Base-by-base conservation (phyloP, 2,329 filamentous ascomycete genomes). In the Aspergillus sojae region DNA sequence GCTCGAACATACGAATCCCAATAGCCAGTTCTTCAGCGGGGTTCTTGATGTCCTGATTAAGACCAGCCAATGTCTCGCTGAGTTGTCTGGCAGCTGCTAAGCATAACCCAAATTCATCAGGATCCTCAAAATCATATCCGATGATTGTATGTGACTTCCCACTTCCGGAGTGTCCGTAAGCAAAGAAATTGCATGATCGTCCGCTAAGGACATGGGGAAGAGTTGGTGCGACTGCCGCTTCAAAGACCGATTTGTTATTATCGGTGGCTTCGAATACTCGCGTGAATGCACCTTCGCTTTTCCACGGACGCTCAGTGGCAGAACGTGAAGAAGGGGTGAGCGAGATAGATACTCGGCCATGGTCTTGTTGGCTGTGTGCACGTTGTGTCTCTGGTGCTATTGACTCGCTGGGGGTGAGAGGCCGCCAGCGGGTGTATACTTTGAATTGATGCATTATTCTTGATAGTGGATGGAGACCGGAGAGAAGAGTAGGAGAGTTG, bases 71-170 rank as follows among this genome's bases (percentile, higher is more conserved):
- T 1, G 64, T 62, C 4, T 66, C 46, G 56, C 73, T 72, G 0
- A 82, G 68, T 10, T 73, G 34, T 3, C 67, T 64, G 3, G 78
- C 77, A 3, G 79, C 75, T 0, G 74, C 68, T 5, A 81, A 66
- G 58, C 76, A 80, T 1, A 82, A 61, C 0, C 79, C 80, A 30
- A 80, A 72, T 26, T 78, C 62, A 3, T 74, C 62, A 1, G 52
- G 34, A 2, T 76, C 63, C 6, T 79, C 70, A 52, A 75, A 78
- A 21, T 82, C 74, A 57, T 82, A 81, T 3, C 81, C 81, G 7
- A 83, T 74, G 55, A 80, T 78, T 0, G 78, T 80, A 62, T 80
- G 78, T 1, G 78, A 76, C 63, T 80, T 81, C 0, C 78, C 79
- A 59, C 78, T 80, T 21, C 77, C 77, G 2, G 79, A 79, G 66